These are phyloP conservation scores for Pinguiococcus pyrenoidosus DNA, from an alignment of 108 stramenopile genomes.

Conservation along the genomic window DNA sequence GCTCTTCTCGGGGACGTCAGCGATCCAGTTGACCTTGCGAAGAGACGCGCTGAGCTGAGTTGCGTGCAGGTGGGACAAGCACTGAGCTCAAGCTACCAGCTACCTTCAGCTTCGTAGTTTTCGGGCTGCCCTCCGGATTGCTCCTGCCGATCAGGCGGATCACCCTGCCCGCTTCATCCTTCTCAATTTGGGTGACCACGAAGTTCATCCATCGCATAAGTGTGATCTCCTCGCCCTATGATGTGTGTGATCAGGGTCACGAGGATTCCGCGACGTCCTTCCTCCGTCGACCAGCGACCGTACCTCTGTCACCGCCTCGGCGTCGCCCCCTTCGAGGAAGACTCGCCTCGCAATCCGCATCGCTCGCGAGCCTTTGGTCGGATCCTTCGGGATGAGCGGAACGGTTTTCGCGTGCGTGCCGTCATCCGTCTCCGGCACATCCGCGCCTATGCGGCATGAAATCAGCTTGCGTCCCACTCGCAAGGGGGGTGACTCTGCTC, in stretches of 20 bases:
- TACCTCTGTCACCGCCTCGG: conserved; percentile 57
- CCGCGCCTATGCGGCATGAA: too few relatives aligned
- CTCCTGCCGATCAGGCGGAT: conserved; percentile 7
- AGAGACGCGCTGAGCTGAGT: conserved; percentile 15
- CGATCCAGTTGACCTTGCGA: conserved; percentile 13
- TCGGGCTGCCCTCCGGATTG: not conserved
- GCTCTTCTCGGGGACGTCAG: conserved; percentile 15
- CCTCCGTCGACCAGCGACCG: too few relatives aligned
- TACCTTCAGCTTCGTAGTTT: not conserved
- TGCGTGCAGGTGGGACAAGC: not conserved
- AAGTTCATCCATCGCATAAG: conserved; percentile 74
- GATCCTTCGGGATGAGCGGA: too few relatives aligned
- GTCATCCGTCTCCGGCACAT: too few relatives aligned
- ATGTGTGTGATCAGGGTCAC: too few relatives aligned
- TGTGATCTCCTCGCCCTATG: conserved; percentile 80
- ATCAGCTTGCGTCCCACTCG: too few relatives aligned
- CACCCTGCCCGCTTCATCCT: conserved; percentile 52
- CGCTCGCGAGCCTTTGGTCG: too few relatives aligned
- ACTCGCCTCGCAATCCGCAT: conserved; percentile 53
- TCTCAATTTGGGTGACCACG: conserved; percentile 49
- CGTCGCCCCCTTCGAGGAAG: conserved; percentile 75
- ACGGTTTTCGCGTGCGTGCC: too few relatives aligned
- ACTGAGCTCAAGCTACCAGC: not conserved
- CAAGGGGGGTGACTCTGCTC: too few relatives aligned
- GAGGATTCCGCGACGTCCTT: too few relatives aligned